These are phyloP conservation scores for Diaporthe sp. DNA, from an alignment of 2,329 filamentous ascomycete genomes.

Conservation along the genomic window DNA sequence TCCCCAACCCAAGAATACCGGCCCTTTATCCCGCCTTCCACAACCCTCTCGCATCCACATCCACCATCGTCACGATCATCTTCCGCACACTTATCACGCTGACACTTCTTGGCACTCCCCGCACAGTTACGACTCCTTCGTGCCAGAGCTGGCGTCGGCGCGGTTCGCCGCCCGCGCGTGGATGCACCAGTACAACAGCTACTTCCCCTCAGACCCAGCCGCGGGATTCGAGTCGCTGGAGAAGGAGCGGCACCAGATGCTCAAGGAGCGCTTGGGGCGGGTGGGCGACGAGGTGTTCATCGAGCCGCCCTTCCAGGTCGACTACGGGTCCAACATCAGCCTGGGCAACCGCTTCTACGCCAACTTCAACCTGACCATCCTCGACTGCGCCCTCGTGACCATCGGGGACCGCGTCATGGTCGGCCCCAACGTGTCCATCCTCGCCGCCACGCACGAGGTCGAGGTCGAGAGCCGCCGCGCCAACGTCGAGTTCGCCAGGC, in stretches of 20 bases:
- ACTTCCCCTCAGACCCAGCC: constrained; percentile 56
- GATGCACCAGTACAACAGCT: constrained; percentile 70
- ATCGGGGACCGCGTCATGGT: constrained; percentile 80
- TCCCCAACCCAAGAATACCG: background rate
- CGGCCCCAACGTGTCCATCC: constrained; percentile 79
- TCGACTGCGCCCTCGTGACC: constrained; percentile 79
- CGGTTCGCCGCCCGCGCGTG: constrained; percentile 67
- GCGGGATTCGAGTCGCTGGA: constrained; percentile 46
- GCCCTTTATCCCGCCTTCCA: too few species aligned
- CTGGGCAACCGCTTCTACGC: constrained; percentile 74
- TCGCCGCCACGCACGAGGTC: constrained; percentile 78
- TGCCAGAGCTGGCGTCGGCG: constrained; percentile 60
- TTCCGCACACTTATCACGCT: background rate
- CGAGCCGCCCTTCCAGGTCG: constrained; percentile 72
- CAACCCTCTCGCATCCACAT: background rate
- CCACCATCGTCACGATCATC: too few species aligned
- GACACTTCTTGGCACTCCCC: background rate
- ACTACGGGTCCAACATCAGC: constrained; percentile 76
- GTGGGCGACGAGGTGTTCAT: constrained; percentile 68
- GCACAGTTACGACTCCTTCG: constrained; percentile 63
- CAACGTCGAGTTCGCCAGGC: constrained; percentile 60
- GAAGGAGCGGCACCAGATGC: constrained; percentile 56
- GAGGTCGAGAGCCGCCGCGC: constrained; percentile 66
- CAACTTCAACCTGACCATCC: constrained; percentile 73
- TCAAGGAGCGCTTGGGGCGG: constrained; percentile 63